Evolutionary conservation across 2,329 filamentous ascomycete genomes (phyloP).

Genomic region (Talaromyces pinophilus): DNA sequence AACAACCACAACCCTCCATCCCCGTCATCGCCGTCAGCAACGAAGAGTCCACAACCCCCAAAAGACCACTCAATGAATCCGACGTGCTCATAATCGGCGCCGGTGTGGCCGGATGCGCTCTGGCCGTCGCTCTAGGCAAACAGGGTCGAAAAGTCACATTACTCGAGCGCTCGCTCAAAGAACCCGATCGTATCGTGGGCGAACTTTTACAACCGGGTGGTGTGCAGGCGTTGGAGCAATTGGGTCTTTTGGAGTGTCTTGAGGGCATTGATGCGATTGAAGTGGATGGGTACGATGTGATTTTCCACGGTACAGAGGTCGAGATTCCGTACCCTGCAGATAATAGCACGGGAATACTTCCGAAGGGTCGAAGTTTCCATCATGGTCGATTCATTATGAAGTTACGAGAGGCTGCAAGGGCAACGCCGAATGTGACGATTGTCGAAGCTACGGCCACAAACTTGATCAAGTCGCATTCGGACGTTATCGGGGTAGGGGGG

Average conservation of each 20-base stretch:
- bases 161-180: conserved; percentile 83
- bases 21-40: conserved; percentile 17
- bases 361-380: conserved; percentile 82
- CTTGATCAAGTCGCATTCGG: conserved; percentile 69
- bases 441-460: conserved; percentile 84
- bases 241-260: conserved; percentile 79
- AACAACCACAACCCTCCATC: conserved; percentile 12
- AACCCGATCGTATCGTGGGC: conserved; percentile 94
- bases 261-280: conserved; percentile 85
- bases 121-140: conserved; percentile 79
- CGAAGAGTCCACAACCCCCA: neutral
- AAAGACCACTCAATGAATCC: conserved; percentile 49
- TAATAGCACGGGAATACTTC: conserved; percentile 54
- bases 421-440: conserved; percentile 80
- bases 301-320: conserved; percentile 74
- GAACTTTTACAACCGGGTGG: conserved; percentile 94
- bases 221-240: conserved; percentile 72
- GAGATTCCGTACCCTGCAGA: conserved; percentile 72
- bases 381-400: conserved; percentile 90
- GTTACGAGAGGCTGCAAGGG: conserved; percentile 72
- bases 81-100: conserved; percentile 93
- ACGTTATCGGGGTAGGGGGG: conserved; percentile 81
- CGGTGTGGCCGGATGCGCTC: conserved; percentile 83
- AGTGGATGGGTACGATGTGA: conserved; percentile 83
- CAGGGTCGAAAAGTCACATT: conserved; percentile 90